A percentile compares a stretch with the other conserved stretches of the same genome.
Conservation (phyloP, 768 basidiomycete genomes). For the Dentipellis sp. region DNA sequence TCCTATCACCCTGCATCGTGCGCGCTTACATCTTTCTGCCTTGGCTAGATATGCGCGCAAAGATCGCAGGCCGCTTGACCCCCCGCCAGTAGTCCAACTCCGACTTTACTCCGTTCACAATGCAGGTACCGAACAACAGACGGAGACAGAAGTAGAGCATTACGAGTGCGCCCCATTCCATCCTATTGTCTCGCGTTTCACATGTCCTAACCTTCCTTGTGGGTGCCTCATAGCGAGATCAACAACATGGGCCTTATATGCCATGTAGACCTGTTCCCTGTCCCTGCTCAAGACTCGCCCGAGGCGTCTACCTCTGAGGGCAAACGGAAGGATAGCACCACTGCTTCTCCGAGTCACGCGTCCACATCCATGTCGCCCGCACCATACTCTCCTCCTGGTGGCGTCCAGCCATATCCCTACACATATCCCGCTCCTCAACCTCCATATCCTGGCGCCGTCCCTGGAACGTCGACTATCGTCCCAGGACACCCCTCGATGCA, state of each 20-base stretch:
- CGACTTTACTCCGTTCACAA: conserved; percentile 14
- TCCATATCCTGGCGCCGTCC: conserved; percentile 3
- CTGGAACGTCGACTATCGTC: conserved; percentile 1
- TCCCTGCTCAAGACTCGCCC: conserved; percentile 19
- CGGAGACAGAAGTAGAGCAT: conserved; percentile 9
- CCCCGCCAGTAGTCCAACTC: conserved; percentile 19
- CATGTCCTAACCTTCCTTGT: not conserved
- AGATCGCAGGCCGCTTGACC: conserved; percentile 19
- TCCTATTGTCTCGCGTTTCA: conserved; percentile 4
- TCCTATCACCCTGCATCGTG: not conserved
- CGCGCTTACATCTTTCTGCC: not conserved
- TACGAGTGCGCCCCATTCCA: conserved; percentile 8
- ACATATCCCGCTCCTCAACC: conserved; percentile 15
- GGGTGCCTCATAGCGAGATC: conserved; percentile 35
- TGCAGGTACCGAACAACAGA: conserved; percentile 4
- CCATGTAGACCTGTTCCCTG: conserved; percentile 69
- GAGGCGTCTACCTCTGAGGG: conserved; percentile 2
- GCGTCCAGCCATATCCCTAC: conserved; percentile 12
- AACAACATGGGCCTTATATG: conserved; percentile 63
- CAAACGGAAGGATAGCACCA: conserved; percentile 2
- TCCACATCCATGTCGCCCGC: conserved; percentile 14
- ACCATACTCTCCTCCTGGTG: conserved; percentile 10
- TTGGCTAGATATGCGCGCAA: conserved; percentile 16
- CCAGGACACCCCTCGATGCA: conserved; percentile 1
- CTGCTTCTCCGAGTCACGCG: conserved; percentile 6